Evolutionary conservation across 208 protist genomes (phyloP), one percentile per base, ranked within the genome.

Genomic region (Ichthyophonus hoferi): DNA sequence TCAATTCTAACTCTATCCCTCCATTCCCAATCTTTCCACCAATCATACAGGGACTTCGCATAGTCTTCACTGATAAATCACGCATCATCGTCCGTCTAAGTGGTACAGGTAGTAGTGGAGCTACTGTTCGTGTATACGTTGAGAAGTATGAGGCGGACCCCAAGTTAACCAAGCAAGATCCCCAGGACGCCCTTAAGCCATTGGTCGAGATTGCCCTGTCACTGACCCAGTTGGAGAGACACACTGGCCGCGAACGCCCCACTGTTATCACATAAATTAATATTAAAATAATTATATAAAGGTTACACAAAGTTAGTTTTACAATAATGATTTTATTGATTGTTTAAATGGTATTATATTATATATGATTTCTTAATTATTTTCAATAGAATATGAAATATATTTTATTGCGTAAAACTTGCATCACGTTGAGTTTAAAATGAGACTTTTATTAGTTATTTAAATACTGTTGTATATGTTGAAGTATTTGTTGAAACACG

Each of bases 241-340:
- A 95, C 90, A 98, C 97, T 38, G 96, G 96, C 17, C 95, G 97
- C 88, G 89, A 95, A 31, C 91, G 94, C 41, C 97, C 97, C n/a
- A 98, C 96, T 43, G 97, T 99, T 79, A 98, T 99, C 86, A 99
- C 97, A 42, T 99, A 95, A 95, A 90, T 67, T 7, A 24, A 24
- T 67, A 24, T 67, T n/a, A n/a, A n/a, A n/a, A n/a, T n/a, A n/a
- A n/a, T n/a, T n/a, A n/a, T n/a, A n/a, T n/a, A n/a, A n/a, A n/a
- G n/a, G n/a, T n/a, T n/a, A n/a, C n/a, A n/a, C n/a, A n/a, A n/a
- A n/a, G n/a, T 67, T 31, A 67, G 24, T 67, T 67, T 67, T 3
- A 24, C 43, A 67, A 67, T 67, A n/a, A n/a, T n/a, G n/a, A n/a
- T n/a, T n/a, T n/a, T n/a, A n/a, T n/a, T n/a, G n/a, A n/a, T n/a